Percentiles rank a stretch among this genome's conserved stretches.
phyloP scores from a whole-genome alignment of 1,284 basidiomycete species.

The Singerocomus inundabilis region DNA sequence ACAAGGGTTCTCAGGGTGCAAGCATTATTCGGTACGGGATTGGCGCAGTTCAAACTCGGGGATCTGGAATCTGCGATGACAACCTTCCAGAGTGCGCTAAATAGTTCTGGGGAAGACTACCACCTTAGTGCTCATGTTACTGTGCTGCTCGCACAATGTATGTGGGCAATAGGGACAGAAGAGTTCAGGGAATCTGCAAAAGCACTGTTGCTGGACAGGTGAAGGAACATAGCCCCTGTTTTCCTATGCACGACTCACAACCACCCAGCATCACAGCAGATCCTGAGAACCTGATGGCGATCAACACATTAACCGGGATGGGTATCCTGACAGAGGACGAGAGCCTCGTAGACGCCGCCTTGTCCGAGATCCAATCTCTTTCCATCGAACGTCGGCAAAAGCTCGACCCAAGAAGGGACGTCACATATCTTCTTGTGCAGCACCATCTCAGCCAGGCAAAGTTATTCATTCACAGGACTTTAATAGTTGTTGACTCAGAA shows the following conservation, averaged over 20 bases:
- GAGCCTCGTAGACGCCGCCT: slow-evolving; percentile 80
- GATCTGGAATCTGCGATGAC: slow-evolving; percentile 64
- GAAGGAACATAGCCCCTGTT: slow-evolving; percentile 23
- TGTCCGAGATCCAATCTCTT: slow-evolving; percentile 75
- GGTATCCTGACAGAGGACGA: slow-evolving; percentile 80
- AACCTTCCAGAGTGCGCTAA: slow-evolving; percentile 66
- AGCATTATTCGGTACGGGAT: slow-evolving; percentile 66
- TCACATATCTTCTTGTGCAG: slow-evolving; percentile 65
- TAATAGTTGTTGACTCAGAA: slow-evolving; percentile 1
- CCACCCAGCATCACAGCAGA: slow-evolving; percentile 58
- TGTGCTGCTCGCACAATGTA: slow-evolving; percentile 73
- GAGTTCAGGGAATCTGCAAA: slow-evolving; percentile 80
- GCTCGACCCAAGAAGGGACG: slow-evolving; percentile 65
- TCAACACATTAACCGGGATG: slow-evolving; percentile 83
- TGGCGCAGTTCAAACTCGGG: slow-evolving; percentile 68
- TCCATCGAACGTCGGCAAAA: slow-evolving; percentile 58
- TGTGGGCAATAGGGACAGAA: slow-evolving; percentile 78
- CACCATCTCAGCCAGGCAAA: slow-evolving; percentile 66
- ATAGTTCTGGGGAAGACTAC: slow-evolving; percentile 48
- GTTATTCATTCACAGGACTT: slow-evolving; percentile 1
- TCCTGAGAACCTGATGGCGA: slow-evolving; percentile 73
- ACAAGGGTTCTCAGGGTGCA: slow-evolving; percentile 54
- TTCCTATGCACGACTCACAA: slow-evolving; percentile 13
- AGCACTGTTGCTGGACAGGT: slow-evolving; percentile 83
- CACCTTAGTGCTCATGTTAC: slow-evolving; percentile 65